Percentiles rank a stretch among this genome's conserved stretches.
These are phyloP conservation scores for Pythium angustatum DNA, from an alignment of 352 stramenopile species.

Conservation along the genomic window DNA sequence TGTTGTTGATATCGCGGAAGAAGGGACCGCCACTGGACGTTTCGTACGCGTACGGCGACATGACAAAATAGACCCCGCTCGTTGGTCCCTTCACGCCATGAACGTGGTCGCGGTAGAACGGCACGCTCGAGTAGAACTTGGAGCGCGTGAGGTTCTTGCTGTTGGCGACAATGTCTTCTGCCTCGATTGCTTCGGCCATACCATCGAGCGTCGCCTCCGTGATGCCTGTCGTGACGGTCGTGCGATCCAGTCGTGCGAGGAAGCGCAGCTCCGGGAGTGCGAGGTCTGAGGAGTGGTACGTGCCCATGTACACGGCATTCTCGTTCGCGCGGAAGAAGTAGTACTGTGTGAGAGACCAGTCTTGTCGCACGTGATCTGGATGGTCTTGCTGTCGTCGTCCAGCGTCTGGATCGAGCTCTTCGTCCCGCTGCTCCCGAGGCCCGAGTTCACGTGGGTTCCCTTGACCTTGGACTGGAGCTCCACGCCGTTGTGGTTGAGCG, in stretches of 20 bases:
- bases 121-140: constrained; percentile 45
- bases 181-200: constrained; percentile 39
- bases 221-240: constrained; percentile 41
- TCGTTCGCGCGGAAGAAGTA: constrained; percentile 59
- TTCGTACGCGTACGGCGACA: constrained; percentile 48
- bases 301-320: constrained; percentile 60
- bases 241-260: constrained; percentile 39
- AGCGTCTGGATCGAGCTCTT: constrained; percentile 39
- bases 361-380: constrained; percentile 43
- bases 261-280: constrained; percentile 48
- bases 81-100: constrained; percentile 41
- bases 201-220: constrained; percentile 38
- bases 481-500: constrained; percentile 47
- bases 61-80: constrained; percentile 51
- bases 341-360: constrained; percentile 48
- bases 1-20: constrained; percentile 64
- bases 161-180: constrained; percentile 38
- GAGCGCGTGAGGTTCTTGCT: constrained; percentile 38
- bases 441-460: constrained; percentile 46
- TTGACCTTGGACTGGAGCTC: constrained; percentile 49
- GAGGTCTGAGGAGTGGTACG: constrained; percentile 40
- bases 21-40: constrained; percentile 46
- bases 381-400: constrained; percentile 40
- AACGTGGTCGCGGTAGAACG: constrained; percentile 39
- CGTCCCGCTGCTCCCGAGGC: constrained; percentile 32